Evolutionary conservation across 257 asterid genomes (phyloP), one percentile per base, ranked within the genome.

Genomic region (Jacaranda copaia): DNA sequence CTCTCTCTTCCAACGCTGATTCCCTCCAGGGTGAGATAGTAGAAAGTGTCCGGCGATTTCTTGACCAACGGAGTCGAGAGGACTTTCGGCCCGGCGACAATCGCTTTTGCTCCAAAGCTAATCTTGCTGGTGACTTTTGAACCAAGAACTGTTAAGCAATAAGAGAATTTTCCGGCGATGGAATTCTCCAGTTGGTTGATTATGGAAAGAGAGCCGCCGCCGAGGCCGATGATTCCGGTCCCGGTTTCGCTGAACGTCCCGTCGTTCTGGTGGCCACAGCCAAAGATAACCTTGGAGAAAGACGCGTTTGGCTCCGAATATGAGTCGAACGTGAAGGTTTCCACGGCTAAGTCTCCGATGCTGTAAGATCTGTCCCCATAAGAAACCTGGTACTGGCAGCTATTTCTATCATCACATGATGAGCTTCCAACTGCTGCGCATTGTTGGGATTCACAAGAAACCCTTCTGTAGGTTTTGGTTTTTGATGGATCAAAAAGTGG

Each of bases 181-280:
- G 77, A 45, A 4, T 9, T 25, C 0, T 67, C 45, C 40, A 91
- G 59, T 35, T 89, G 97, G n/a, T 65, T 85, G 12, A 89, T 32
- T 5, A 91, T 81, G 0, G 95, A 91, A 0, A 88, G 3, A 0
- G 80, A 1, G 5, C 95, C 93, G 0, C 85, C 89, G 3, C 93
- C 91, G 3, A 89, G 88, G 3, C 97, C 97, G 7, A 91, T 59
- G 4, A 91, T 82, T 0, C 97, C 97, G 0, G 93, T 73, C 5
- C 81, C 85, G 0, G 14, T 3, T 8, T 25, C 70, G 6, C 78
- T 64, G 62, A 92, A 88, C 0, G 83, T 81, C 3, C 96, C 97
- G 0, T 0, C 64, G 35, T 87, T 88, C 0, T 74, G n/a, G 51
- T 73, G 80, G 4, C 93, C 97, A 25, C 94, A 90, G 1, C 94